These are phyloP conservation scores for Chrysanthemum lavandulifolium DNA, from an alignment of 129 eudicot genomes.

Conservation along the genomic window DNA sequence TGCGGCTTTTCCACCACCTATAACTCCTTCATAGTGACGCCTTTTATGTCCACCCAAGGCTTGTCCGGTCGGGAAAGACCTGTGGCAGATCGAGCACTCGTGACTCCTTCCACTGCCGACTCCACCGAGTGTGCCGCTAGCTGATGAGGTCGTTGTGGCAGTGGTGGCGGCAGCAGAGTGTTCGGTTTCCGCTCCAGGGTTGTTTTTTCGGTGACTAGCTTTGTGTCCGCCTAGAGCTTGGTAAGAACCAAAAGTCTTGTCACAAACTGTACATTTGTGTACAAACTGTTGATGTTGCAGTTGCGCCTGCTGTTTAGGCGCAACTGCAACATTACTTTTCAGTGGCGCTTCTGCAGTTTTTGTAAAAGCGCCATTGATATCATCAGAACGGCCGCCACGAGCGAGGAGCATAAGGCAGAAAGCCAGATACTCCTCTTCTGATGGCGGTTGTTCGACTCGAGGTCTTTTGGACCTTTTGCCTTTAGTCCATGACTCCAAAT, in stretches of 20 bases:
- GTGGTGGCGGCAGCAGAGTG: conserved; percentile 22
- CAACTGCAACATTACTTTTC: too few relatives aligned
- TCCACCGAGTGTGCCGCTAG: conserved; percentile 21
- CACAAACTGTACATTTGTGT: conserved; percentile 72
- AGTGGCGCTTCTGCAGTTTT: too few relatives aligned
- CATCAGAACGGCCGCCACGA: conserved; percentile 36
- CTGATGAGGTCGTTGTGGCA: conserved; percentile 26
- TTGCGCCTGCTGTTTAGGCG: too few relatives aligned
- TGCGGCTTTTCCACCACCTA: conserved; percentile 35
- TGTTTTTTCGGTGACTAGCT: conserved; percentile 81
- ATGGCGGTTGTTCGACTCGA: conserved; percentile 42
- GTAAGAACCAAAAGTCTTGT: conserved; percentile 74
- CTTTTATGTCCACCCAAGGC: conserved; percentile 98
- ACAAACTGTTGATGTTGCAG: not conserved
- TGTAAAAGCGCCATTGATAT: too few relatives aligned
- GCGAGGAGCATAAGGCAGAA: conserved; percentile 89
- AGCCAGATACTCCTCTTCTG: conserved; percentile 95
- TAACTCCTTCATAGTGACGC: conserved; percentile 88
- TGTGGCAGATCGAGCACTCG: conserved; percentile 88
- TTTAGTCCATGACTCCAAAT: conserved; percentile 73
- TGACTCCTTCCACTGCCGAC: conserved; percentile 47
- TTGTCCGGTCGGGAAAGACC: conserved; percentile 84
- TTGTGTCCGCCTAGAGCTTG: conserved; percentile 99
- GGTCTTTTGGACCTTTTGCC: conserved; percentile 87
- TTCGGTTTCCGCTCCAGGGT: conserved; percentile 36